phyloP scores from a whole-genome alignment of 805 yeast genomes.

The Myxozyma udenii region DNA sequence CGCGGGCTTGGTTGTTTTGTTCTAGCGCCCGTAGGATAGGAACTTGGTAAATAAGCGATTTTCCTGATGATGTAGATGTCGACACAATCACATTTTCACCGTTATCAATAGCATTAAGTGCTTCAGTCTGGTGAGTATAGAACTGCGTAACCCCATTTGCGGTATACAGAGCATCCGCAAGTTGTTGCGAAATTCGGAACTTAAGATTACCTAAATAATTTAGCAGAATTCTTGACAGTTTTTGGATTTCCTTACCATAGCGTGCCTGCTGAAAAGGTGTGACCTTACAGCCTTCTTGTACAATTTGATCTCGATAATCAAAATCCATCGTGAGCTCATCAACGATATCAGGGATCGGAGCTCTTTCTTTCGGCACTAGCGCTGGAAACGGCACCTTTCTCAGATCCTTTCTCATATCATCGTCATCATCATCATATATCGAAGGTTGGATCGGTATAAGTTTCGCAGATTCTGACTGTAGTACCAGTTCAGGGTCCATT shows the following conservation, averaged over 20 bases:
- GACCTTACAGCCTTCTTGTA: slow-evolving; percentile 47
- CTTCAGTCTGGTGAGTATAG: slow-evolving; percentile 80
- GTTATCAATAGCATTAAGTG: slow-evolving; percentile 52
- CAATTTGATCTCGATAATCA: slow-evolving; percentile 63
- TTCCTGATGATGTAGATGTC: slow-evolving; percentile 96
- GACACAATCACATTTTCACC: slow-evolving; percentile 76
- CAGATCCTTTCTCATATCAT: slow-evolving; percentile 2
- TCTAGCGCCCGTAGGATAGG: slow-evolving; percentile 64
- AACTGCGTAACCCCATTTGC: slow-evolving; percentile 51
- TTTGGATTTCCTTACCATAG: slow-evolving; percentile 33
- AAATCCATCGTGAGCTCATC: slow-evolving; percentile 45
- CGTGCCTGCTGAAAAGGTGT: slow-evolving; percentile 47
- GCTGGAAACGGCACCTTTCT: slow-evolving; percentile 10
- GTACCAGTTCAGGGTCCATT: slow-evolving; percentile 17
- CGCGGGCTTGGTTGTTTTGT: slow-evolving; percentile 49
- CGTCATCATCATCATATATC: neutral
- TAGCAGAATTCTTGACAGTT: neutral
- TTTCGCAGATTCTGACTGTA: slow-evolving; percentile 4
- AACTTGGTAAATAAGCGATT: slow-evolving; percentile 85
- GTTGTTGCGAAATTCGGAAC: slow-evolving; percentile 50
- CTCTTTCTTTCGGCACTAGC: slow-evolving; percentile 38
- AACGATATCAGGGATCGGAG: slow-evolving; percentile 51
- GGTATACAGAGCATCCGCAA: slow-evolving; percentile 51
- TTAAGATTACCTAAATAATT: slow-evolving; percentile 37
- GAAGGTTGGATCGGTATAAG: slow-evolving; percentile 9